Evolutionary conservation across 495 filamentous ascomycete species (phyloP).

Genomic region (Xylaria palmicola): DNA sequence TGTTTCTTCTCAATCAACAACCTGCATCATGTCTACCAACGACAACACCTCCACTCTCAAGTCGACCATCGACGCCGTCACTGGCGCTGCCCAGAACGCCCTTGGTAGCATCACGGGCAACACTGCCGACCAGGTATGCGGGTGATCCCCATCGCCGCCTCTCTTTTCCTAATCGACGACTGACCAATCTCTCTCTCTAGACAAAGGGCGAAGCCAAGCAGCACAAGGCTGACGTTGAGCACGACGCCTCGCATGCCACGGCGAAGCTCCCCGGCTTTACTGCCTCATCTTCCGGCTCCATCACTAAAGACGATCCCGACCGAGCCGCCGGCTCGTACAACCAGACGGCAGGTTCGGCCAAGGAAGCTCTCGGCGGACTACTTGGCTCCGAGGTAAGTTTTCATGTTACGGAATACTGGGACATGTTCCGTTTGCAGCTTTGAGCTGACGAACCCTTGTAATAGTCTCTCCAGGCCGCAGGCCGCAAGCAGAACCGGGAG

Average conservation of each 20-base stretch:
- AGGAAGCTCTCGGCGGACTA: conserved; percentile 76
- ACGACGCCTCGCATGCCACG: conserved; percentile 69
- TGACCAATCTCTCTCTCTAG: conserved; percentile 21
- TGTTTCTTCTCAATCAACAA: conserved; percentile 14
- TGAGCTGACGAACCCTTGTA: background rate
- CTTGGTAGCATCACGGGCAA: conserved; percentile 76
- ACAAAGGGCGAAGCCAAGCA: conserved; percentile 58
- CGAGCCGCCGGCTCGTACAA: conserved; percentile 74
- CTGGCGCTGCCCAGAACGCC: conserved; percentile 67
- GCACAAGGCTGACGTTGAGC: conserved; percentile 58
- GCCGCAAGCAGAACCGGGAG: conserved; percentile 72
- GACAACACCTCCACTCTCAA: conserved; percentile 74
- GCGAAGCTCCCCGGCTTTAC: conserved; percentile 68
- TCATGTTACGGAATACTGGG: too few species aligned
- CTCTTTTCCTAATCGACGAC: background rate
- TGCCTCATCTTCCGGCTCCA: conserved; percentile 66
- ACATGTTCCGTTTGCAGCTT: too few species aligned
- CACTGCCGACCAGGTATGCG: conserved; percentile 60
- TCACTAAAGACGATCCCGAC: conserved; percentile 70
- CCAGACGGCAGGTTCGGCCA: conserved; percentile 81
- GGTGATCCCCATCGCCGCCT: background rate
- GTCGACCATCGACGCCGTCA: conserved; percentile 77
- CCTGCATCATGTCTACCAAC: conserved; percentile 60
- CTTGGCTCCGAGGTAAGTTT: conserved; percentile 69
- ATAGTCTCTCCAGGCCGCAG: conserved; percentile 65